phyloP scores from a whole-genome alignment of 495 filamentous ascomycete species.

The Penicillium cataractarum region DNA sequence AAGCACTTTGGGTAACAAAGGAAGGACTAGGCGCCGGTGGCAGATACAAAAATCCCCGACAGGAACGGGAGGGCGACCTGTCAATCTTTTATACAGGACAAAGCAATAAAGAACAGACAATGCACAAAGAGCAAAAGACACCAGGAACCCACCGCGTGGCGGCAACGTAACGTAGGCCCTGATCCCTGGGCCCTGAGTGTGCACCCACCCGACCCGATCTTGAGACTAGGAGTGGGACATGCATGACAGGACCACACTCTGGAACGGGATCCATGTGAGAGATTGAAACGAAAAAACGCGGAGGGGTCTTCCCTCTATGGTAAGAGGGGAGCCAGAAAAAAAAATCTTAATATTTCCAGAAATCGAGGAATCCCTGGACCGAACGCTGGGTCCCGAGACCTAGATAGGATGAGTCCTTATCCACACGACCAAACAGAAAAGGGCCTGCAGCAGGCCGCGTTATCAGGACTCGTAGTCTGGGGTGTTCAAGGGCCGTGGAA shows the following conservation, averaged over 20 bases:
- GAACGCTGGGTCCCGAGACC: constrained; percentile 23
- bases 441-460: not conserved
- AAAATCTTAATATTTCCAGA: not conserved
- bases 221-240: constrained; percentile 31
- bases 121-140: constrained; percentile 14
- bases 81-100: constrained; percentile 13
- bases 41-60: constrained; percentile 2
- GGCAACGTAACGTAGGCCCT: constrained; percentile 12
- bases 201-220: constrained; percentile 40
- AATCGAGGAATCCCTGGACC: constrained; percentile 6
- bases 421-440: constrained; percentile 8
- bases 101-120: constrained; percentile 9
- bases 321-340: constrained; percentile 7
- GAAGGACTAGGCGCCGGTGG: constrained; percentile 17
- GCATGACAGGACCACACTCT: constrained; percentile 24
- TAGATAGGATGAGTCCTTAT: constrained; percentile 19
- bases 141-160: constrained; percentile 18
- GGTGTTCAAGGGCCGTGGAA: constrained; percentile 2
- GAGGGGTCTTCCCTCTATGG: constrained; percentile 20
- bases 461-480: constrained; percentile 6
- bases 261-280: constrained; percentile 29
- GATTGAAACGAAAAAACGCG: constrained; percentile 24
- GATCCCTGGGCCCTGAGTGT: constrained; percentile 12
- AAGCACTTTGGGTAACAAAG: constrained; percentile 10
- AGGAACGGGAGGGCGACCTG: not conserved